These are phyloP conservation scores for Beauveria bassiana DNA, from an alignment of 2,329 filamentous ascomycete species.

Conservation along the genomic window DNA sequence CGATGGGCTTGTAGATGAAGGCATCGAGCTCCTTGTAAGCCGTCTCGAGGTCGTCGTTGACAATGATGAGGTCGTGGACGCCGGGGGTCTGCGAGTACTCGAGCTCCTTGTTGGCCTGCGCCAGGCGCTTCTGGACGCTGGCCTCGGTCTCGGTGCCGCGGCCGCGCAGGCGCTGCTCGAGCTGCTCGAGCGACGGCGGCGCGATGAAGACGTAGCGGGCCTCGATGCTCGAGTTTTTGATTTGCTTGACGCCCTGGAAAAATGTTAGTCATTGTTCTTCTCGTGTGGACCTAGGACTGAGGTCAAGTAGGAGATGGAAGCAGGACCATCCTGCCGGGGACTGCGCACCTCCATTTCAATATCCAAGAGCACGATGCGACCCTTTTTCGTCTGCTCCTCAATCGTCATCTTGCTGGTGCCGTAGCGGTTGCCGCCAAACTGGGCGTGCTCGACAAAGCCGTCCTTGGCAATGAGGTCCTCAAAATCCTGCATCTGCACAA, in stretches of 20 bases:
- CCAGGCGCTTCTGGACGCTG: constrained; percentile 58
- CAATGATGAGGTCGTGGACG: constrained; percentile 32
- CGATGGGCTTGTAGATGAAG: constrained; percentile 33
- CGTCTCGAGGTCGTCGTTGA: constrained; percentile 37
- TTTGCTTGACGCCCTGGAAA: constrained; percentile 72
- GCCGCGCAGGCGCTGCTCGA: constrained; percentile 68
- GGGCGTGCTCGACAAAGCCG: constrained; percentile 78
- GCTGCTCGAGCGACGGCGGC: constrained; percentile 64
- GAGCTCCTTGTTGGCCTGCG: constrained; percentile 66
- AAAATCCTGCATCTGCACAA: constrained; percentile 60
- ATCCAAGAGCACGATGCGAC: constrained; percentile 74
- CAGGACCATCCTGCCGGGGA: neutral
- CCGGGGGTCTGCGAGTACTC: constrained; percentile 62
- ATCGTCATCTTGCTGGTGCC: constrained; percentile 78
- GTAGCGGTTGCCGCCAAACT: constrained; percentile 81
- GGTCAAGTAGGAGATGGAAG: too few relatives aligned
- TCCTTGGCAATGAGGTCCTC: constrained; percentile 56
- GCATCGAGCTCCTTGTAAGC: constrained; percentile 46
- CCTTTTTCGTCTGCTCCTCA: constrained; percentile 62
- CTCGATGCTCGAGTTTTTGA: constrained; percentile 65
- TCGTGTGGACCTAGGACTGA: neutral
- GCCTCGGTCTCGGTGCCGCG: constrained; percentile 74
- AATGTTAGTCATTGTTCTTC: neutral
- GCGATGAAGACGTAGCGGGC: constrained; percentile 80
- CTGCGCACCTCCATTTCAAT: constrained; percentile 84